Conservation (phyloP, 345 rosid genomes). For the Salix brachista region DNA sequence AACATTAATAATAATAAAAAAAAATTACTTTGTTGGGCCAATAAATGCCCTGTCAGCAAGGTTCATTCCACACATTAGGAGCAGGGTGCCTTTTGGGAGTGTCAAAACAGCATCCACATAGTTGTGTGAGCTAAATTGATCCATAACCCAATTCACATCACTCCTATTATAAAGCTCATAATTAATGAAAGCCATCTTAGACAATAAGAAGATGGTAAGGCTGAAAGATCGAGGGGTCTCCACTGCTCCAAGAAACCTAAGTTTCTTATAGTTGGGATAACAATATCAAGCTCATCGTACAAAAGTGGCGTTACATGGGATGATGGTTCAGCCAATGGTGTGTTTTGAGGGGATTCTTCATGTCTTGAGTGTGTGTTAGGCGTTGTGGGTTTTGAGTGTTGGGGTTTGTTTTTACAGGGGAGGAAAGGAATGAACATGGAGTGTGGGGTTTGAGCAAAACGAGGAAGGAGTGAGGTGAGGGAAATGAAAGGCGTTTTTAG, state of each 20-base stretch:
- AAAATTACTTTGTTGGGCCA: constrained; percentile 8
- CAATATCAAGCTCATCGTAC: constrained; percentile 33
- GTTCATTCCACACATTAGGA: constrained; percentile 43
- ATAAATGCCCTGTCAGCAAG: constrained; percentile 33
- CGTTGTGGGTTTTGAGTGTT: background rate
- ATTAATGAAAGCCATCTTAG: constrained; percentile 35
- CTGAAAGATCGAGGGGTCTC: constrained; percentile 33
- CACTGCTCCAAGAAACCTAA: constrained; percentile 39
- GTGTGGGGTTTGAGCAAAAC: background rate
- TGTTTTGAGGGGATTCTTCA: background rate
- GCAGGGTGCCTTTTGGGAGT: constrained; percentile 30
- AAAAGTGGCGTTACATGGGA: constrained; percentile 1
- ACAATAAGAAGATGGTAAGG: constrained; percentile 37
- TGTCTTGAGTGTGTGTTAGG: background rate
- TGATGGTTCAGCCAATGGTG: constrained; percentile 6
- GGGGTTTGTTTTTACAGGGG: background rate
- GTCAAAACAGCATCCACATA: constrained; percentile 36
- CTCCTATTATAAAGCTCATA: constrained; percentile 32
- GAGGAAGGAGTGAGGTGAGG: background rate
- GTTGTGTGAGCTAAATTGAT: constrained; percentile 14
- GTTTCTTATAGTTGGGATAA: constrained; percentile 32
- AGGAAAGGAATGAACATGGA: background rate
- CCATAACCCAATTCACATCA: constrained; percentile 27
- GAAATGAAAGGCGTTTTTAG: background rate
- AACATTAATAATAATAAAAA: no score